These are phyloP conservation scores for Heterobasidion annosum DNA, from an alignment of 1,284 basidiomycete genomes.

Conservation along the genomic window DNA sequence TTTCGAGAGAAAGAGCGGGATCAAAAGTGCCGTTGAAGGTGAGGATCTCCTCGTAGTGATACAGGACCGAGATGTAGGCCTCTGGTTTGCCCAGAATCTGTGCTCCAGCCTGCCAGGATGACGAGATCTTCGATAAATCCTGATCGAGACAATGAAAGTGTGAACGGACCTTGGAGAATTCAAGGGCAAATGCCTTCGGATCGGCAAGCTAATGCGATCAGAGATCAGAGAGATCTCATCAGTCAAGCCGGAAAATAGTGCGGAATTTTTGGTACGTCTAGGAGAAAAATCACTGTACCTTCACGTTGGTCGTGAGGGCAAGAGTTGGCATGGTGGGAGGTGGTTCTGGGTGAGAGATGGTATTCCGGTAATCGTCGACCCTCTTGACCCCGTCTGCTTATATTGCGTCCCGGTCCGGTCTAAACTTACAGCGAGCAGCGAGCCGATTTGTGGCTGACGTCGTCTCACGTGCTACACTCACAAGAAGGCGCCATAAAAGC, in stretches of 20 bases:
- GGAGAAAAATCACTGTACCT: conserved; percentile 21
- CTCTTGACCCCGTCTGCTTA: too few species aligned
- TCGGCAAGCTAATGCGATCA: conserved; percentile 29
- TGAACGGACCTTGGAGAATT: conserved; percentile 46
- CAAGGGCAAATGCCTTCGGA: conserved; percentile 41
- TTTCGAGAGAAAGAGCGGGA: conserved; percentile 46
- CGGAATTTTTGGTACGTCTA: neutral
- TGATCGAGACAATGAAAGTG: neutral
- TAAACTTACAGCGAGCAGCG: too few species aligned
- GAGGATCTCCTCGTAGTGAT: conserved; percentile 47
- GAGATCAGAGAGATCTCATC: too few species aligned
- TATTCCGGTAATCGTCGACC: too few species aligned
- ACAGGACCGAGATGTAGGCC: conserved; percentile 37
- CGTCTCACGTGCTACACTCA: too few species aligned
- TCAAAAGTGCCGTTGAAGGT: conserved; percentile 53
- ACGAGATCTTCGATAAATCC: neutral
- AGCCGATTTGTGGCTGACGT: too few species aligned
- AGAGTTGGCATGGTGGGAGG: conserved; percentile 40
- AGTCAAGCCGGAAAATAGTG: neutral
- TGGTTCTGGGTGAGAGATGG: too few species aligned
- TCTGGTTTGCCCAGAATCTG: conserved; percentile 46
- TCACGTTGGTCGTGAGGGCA: conserved; percentile 51
- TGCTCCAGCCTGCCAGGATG: conserved; percentile 31
- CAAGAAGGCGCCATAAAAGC: neutral
- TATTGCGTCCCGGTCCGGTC: too few species aligned